Evolutionary conservation across 352 stramenopile genomes (phyloP).

Genomic region (Vaucheria bursata): DNA sequence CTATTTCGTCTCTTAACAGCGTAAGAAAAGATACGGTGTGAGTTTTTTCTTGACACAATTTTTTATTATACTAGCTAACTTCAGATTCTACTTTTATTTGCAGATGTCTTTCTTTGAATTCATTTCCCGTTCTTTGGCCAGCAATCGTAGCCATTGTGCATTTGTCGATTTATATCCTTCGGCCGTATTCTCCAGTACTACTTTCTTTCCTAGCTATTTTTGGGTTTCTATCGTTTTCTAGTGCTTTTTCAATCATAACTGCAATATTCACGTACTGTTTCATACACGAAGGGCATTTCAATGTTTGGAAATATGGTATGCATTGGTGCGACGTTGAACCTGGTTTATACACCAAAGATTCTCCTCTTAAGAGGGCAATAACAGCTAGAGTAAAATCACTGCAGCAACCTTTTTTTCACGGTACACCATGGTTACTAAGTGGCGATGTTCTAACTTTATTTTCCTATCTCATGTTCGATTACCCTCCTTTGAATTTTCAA

Average conservation of each 20-base stretch:
- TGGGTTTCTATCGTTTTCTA: neutral
- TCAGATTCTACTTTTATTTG: no score
- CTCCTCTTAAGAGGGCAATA: constrained; percentile 25
- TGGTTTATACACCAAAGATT: constrained; percentile 17
- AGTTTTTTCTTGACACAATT: no score
- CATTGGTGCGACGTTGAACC: constrained; percentile 2
- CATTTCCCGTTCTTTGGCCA: neutral
- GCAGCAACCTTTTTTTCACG: constrained; percentile 24
- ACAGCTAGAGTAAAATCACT: constrained; percentile 24
- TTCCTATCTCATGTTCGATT: neutral
- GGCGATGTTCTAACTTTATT: constrained; percentile 35
- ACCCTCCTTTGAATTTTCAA: neutral
- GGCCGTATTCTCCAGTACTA: neutral
- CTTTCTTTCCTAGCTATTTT: neutral
- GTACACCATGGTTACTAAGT: constrained; percentile 32
- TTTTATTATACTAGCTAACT: no score
- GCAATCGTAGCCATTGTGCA: neutral
- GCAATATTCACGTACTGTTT: constrained; percentile 6
- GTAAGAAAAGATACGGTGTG: no score
- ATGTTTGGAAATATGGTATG: neutral
- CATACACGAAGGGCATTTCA: constrained; percentile 25
- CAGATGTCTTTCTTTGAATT: neutral
- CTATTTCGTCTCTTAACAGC: no score
- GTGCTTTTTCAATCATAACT: neutral
- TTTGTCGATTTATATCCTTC: neutral